Base-by-base conservation (phyloP, 768 basidiomycete genomes). In the Mycena kentingensis region DNA sequence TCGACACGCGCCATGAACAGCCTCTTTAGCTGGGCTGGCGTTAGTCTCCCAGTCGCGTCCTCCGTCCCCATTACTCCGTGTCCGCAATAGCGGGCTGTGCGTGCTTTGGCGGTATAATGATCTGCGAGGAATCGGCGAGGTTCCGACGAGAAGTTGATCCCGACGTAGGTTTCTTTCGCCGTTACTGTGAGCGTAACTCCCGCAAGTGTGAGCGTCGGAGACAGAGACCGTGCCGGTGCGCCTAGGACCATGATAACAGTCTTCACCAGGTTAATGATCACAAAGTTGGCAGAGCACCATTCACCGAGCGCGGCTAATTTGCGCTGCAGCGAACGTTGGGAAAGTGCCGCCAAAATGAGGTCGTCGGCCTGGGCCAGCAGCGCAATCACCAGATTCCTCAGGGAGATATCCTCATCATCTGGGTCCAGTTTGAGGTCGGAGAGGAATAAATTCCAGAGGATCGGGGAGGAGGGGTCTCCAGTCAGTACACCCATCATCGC, bases 351-450 rank as follows among this genome's bases (percentile, higher is more conserved):
- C 4, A 63, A 22, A 16, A 55, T 44, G 22, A 68, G 44, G 45
- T 67, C 66, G 37, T 67, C 65, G 3, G 66, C 65, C 32, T 65
- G 65, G 25, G 60, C 65, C 10, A 65, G 29, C 38, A 45, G 27
- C 4, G 27, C 28, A 27, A 46, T 15, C n/a, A n/a, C n/a, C n/a
- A n/a, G n/a, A n/a, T n/a, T n/a, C n/a, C n/a, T n/a, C n/a, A n/a
- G n/a, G n/a, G n/a, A n/a, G n/a, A n/a, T n/a, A n/a, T n/a, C n/a
- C n/a, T n/a, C n/a, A n/a, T n/a, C n/a, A n/a, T n/a, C n/a, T n/a
- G n/a, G n/a, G n/a, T n/a, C n/a, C n/a, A n/a, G n/a, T n/a, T n/a
- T n/a, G n/a, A n/a, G n/a, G n/a, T n/a, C n/a, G n/a, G n/a, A n/a
- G n/a, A n/a, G n/a, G n/a, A n/a, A n/a, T n/a, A n/a, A n/a, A n/a